These are phyloP conservation scores for Kalaharituber pfeilii DNA, from an alignment of 2,329 filamentous ascomycete genomes.

Conservation along the genomic window DNA sequence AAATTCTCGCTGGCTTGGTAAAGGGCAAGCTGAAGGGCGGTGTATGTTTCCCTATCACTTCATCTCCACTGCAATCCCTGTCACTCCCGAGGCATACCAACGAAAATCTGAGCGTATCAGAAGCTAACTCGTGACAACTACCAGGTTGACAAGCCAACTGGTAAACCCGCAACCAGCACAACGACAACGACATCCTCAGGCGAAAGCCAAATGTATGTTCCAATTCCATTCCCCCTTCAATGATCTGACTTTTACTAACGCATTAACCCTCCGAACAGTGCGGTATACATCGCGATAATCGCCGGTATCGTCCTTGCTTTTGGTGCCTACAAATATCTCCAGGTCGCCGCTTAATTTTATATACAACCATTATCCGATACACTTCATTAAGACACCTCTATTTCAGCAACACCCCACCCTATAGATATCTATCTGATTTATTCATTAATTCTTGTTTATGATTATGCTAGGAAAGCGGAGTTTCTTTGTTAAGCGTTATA, in stretches of 20 bases:
- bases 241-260: slow-evolving; percentile 1
- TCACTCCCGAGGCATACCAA: neutral
- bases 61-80: neutral
- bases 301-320: slow-evolving; percentile 14
- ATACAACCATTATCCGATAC: too few species aligned
- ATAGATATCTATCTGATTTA: neutral
- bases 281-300: slow-evolving; percentile 12
- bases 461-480: too few species aligned
- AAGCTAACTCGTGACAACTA: slow-evolving; percentile 21
- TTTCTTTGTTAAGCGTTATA: too few species aligned
- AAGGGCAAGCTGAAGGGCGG: slow-evolving; percentile 64
- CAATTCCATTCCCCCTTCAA: neutral
- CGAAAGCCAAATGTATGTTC: slow-evolving; percentile 2
- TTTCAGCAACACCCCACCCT: neutral
- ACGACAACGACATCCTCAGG: neutral
- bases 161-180: neutral
- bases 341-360: too few species aligned
- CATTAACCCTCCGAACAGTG: slow-evolving; percentile 1
- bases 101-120: too few species aligned
- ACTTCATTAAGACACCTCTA: too few species aligned
- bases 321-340: slow-evolving; percentile 15
- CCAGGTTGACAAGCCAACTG: neutral
- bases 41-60: slow-evolving; percentile 31
- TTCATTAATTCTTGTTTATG: neutral
- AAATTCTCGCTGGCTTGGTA: slow-evolving; percentile 64